Evolutionary conservation across 768 basidiomycete species (phyloP), one percentile per base, ranked within the genome.

Genomic region (Lactarius evosmus): DNA sequence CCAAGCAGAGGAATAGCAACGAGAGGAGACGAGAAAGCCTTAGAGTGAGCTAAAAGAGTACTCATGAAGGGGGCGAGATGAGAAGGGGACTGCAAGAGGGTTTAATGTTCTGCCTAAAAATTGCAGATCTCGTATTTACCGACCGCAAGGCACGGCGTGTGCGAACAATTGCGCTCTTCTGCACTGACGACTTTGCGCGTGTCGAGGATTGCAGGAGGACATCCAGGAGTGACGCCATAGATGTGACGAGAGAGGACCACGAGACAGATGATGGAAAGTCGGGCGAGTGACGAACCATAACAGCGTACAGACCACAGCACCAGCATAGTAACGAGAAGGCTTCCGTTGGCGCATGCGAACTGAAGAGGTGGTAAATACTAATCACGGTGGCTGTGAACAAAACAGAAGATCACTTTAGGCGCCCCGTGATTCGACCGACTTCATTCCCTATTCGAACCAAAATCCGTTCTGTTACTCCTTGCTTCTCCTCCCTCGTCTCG

Each of bases 401-500:
- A 25, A 41, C 36, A 38, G n/a, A 19, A 49, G 74, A 83, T 69
- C 64, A 91, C 90, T 83, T 84, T 67, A 84, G 74, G 38, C 78
- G 78, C 69, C 83, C 87, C 3, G 82, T 75, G 22, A 88, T 77
- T 52, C 78, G 81, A 4, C 79, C 79, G 1, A 85, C 84, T 71
- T 96, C 91, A 51, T 79, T 79, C 7, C 83, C 79, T 8, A 92
- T 76, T 91, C 92, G 95, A 49, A 83, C 89, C 38, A 93, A 73
- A 17, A 94, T 81, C 69, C 88, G 83, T 69, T 91, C 87, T 22
- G 83, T 73, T 3, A 90, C 80, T 36, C 87, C 87, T 17, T 85
- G 71, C 66, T 80, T 83, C 22, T 72, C 74, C 63, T 80, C 80
- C 32, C 79, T 76, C n/a, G 77, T 63, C 63, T 86, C 84, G 68